Conservation (phyloP, 306 rosid species). For the Comarum palustre region DNA sequence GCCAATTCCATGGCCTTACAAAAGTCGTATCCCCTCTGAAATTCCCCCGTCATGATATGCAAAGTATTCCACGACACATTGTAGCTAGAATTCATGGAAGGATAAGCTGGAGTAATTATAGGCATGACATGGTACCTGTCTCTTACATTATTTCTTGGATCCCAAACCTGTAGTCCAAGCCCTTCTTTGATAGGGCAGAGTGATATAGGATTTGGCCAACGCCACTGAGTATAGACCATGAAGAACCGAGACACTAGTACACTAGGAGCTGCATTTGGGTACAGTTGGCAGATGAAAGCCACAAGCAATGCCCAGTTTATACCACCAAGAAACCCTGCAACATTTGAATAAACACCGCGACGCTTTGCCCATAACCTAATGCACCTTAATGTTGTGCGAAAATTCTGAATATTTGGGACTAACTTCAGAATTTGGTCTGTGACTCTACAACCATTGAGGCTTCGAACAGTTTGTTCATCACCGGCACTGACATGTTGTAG, state of each 20-base stretch:
- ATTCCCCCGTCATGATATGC: slow-evolving; percentile 78
- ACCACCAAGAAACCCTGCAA: slow-evolving; percentile 96
- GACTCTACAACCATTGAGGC: slow-evolving; percentile 92
- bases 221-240: slow-evolving; percentile 88
- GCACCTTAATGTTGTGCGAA: slow-evolving; percentile 90
- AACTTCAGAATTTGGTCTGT: slow-evolving; percentile 83
- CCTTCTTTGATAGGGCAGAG: slow-evolving; percentile 86
- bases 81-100: slow-evolving; percentile 96
- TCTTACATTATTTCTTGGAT: slow-evolving; percentile 80
- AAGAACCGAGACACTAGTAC: slow-evolving; percentile 89
- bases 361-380: slow-evolving; percentile 2
- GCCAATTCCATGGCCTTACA: slow-evolving; percentile 80
- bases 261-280: slow-evolving; percentile 87
- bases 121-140: slow-evolving; percentile 88
- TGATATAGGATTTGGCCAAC: slow-evolving; percentile 95
- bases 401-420: slow-evolving; percentile 95
- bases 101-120: slow-evolving; percentile 96
- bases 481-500: slow-evolving; percentile 59
- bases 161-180: slow-evolving; percentile 65
- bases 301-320: slow-evolving; percentile 95
- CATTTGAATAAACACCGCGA: slow-evolving; percentile 26
- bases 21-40: slow-evolving; percentile 78
- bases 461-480: slow-evolving; percentile 87
- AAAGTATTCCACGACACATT: slow-evolving; percentile 82
- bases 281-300: slow-evolving; percentile 95